phyloP scores from a whole-genome alignment of 176 grass and related monocot species.

The Dactylis glomerata region DNA sequence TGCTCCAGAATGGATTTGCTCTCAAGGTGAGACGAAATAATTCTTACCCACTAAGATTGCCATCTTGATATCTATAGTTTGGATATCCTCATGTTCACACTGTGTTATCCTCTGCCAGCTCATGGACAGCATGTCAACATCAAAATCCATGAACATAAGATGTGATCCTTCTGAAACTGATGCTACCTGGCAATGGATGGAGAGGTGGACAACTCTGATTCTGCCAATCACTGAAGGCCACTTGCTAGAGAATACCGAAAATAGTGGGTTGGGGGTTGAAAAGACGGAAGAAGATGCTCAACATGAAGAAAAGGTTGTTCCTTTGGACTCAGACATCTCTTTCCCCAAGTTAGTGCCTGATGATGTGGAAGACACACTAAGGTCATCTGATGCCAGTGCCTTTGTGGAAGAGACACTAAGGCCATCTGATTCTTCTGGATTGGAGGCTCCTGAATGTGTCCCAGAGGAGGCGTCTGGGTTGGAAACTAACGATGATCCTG shows the following conservation, averaged over 20 bases:
- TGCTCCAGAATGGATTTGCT: conserved; percentile 83
- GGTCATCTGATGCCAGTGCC: conserved; percentile 20
- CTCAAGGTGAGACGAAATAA: conserved; percentile 54
- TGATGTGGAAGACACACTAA: conserved; percentile 23
- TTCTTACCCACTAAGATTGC: neutral
- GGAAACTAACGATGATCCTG: conserved; percentile 31
- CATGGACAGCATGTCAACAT: conserved; percentile 48
- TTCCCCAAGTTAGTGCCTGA: conserved; percentile 35
- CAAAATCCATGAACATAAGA: conserved; percentile 69
- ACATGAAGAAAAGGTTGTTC: conserved; percentile 11
- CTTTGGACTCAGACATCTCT: conserved; percentile 40
- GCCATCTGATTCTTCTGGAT: conserved; percentile 23
- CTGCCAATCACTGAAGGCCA: conserved; percentile 10
- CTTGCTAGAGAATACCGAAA: conserved; percentile 44
- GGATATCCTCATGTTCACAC: conserved; percentile 30
- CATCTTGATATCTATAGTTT: conserved; percentile 11
- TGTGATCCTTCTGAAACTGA: conserved; percentile 86
- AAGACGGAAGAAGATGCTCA: conserved; percentile 25
- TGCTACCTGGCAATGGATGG: conserved; percentile 89
- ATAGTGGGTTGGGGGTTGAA: conserved; percentile 24
- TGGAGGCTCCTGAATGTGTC: conserved; percentile 22
- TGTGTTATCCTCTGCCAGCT: conserved; percentile 57
- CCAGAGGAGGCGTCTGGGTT: conserved; percentile 26
- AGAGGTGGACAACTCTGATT: conserved; percentile 74
- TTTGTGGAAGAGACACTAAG: conserved; percentile 29